These are phyloP conservation scores for Chrysosporium keratinophilum DNA, from an alignment of 2,329 filamentous ascomycete species.

Conservation along the genomic window DNA sequence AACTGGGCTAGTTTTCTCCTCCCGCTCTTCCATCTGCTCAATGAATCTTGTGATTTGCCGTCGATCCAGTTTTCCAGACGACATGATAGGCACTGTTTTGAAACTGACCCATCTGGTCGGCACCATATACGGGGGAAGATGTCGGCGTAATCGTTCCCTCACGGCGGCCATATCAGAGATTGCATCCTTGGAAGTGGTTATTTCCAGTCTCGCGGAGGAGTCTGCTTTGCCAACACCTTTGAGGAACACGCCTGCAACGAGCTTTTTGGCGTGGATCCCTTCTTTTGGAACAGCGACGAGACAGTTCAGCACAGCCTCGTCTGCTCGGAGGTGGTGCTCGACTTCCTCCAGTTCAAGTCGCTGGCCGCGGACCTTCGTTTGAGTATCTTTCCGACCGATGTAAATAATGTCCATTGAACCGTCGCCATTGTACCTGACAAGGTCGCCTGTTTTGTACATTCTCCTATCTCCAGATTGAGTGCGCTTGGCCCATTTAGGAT, in stretches of 20 bases:
- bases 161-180: constrained; percentile 3
- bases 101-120: constrained; percentile 19
- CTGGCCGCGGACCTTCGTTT: constrained; percentile 24
- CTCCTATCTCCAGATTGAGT: not conserved
- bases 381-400: constrained; percentile 22
- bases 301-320: constrained; percentile 9
- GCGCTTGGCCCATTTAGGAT: constrained; percentile 18
- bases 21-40: constrained; percentile 8
- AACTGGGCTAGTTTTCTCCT: not conserved
- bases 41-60: constrained; percentile 17
- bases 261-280: constrained; percentile 12
- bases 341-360: constrained; percentile 24
- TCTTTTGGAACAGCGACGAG: constrained; percentile 11
- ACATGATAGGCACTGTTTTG: constrained; percentile 18
- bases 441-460: constrained; percentile 25
- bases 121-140: constrained; percentile 22
- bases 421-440: constrained; percentile 20
- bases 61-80: constrained; percentile 22
- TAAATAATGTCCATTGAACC: constrained; percentile 21
- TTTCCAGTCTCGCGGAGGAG: constrained; percentile 4
- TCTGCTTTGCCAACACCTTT: not conserved
- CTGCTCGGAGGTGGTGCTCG: constrained; percentile 19
- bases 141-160: constrained; percentile 15
- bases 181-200: constrained; percentile 7
- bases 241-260: constrained; percentile 11